These are phyloP conservation scores for Neovahlkampfia damariscottae DNA, from an alignment of 78 protist species.

Conservation along the genomic window DNA sequence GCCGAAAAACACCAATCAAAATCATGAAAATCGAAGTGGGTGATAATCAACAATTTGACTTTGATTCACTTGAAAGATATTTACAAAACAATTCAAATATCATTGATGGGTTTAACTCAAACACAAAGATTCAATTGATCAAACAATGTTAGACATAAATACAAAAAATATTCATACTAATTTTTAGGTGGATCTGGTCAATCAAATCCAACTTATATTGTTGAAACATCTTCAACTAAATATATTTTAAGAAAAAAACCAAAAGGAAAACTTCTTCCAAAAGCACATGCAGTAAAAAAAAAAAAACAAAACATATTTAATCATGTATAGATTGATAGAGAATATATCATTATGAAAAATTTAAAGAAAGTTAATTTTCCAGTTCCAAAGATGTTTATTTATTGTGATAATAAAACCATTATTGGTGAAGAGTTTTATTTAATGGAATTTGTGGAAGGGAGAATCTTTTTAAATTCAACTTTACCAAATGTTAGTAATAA, in stretches of 20 bases:
- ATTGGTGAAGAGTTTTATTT: slow-evolving; percentile 53
- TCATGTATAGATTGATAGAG: slow-evolving; percentile 54
- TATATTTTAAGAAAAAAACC: slow-evolving; percentile 49
- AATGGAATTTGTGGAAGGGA: slow-evolving; percentile 24
- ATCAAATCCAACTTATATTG: slow-evolving; percentile 52
- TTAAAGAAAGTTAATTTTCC: slow-evolving; percentile 26
- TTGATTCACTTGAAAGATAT: no score
- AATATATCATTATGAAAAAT: slow-evolving; percentile 11
- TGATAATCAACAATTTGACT: no score
- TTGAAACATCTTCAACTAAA: neutral
- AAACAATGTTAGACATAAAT: no score
- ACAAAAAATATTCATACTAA: no score
- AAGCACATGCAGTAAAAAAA: slow-evolving; percentile 45
- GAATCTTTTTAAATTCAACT: neutral
- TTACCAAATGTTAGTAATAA: neutral
- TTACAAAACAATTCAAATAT: no score
- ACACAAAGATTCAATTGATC: no score
- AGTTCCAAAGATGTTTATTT: slow-evolving; percentile 16
- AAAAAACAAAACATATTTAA: no score
- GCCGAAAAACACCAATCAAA: no score
- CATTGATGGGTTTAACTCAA: no score
- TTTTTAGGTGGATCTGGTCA: no score
- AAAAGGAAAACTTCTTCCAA: slow-evolving; percentile 44
- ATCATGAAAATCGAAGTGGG: no score
- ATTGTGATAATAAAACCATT: slow-evolving; percentile 29